These are phyloP conservation scores for Nowakowskiella sp. DNA, from an alignment of 192 early-diverging fungal genomes.

Conservation along the genomic window DNA sequence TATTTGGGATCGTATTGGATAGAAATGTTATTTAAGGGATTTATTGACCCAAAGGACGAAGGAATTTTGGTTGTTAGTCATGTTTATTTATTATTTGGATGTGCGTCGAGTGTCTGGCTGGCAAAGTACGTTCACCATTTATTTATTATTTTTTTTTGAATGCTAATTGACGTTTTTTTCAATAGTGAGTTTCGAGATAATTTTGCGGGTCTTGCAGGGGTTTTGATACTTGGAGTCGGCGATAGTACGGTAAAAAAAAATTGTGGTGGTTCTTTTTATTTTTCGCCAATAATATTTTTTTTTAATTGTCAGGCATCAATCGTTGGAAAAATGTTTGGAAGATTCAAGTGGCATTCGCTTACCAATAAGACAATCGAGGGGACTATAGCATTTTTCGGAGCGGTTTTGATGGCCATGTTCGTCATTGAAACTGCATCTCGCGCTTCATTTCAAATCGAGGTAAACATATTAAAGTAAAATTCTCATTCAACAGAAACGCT, in stretches of 20 bases:
- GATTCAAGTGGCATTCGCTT: conserved; percentile 63
- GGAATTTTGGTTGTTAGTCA: conserved; percentile 82
- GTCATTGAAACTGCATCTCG: no score
- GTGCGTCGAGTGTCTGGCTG: conserved; percentile 85
- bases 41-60: conserved; percentile 77
- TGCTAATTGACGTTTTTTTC: background rate
- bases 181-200: conserved; percentile 32
- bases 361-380: conserved; percentile 80
- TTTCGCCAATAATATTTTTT: background rate
- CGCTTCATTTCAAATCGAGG: no score
- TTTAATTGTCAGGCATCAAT: conserved; percentile 58
- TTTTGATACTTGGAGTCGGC: conserved; percentile 82
- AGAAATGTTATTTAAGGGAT: conserved; percentile 63
- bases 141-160: conserved; percentile 14
- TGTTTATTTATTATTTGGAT: conserved; percentile 82
- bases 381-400: conserved; percentile 67
- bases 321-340: conserved; percentile 67
- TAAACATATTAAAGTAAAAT: no score
- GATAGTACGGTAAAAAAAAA: conserved; percentile 59
- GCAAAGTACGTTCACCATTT: conserved; percentile 36
- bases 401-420: conserved; percentile 54
- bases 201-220: conserved; percentile 58
- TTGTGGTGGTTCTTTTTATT: background rate
- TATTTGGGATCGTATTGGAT: conserved; percentile 51
- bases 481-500: no score